Evolutionary conservation across 1,139 yeast genomes (phyloP).

Genomic region (Tardiomyces depauwii): DNA sequence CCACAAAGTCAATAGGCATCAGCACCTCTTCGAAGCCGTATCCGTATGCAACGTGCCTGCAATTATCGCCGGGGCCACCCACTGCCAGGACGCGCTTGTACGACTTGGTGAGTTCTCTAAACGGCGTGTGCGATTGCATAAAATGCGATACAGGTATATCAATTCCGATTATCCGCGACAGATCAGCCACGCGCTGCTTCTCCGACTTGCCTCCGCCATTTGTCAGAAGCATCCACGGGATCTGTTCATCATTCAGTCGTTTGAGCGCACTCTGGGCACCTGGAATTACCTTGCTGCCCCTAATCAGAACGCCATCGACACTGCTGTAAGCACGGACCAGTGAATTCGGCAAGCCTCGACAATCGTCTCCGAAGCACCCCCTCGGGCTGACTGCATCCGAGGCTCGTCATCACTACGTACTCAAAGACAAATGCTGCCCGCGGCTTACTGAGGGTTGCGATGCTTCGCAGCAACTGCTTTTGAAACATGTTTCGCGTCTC

Average conservation of each 20-base stretch:
- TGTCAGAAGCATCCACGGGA: conserved; percentile 79
- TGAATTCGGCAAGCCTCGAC: no score
- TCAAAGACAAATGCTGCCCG: conserved; percentile 25
- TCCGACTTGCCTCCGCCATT: conserved; percentile 91
- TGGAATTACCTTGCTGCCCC: conserved; percentile 62
- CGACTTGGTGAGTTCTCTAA: conserved; percentile 45
- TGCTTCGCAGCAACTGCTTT: not conserved
- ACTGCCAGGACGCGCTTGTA: conserved; percentile 62
- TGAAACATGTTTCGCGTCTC: not conserved
- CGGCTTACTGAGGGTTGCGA: not conserved
- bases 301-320: conserved; percentile 81
- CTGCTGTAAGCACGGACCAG: no score
- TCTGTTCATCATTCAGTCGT: conserved; percentile 39
- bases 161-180: conserved; percentile 42
- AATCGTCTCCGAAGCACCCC: conserved; percentile 32
- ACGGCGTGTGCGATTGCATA: conserved; percentile 88
- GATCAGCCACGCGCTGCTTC: conserved; percentile 41
- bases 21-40: conserved; percentile 80
- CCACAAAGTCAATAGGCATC: conserved; percentile 63
- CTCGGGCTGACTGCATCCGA: no score
- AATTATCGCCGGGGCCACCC: conserved; percentile 68
- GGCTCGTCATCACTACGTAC: no score
- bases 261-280: conserved; percentile 57
- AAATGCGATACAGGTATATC: conserved; percentile 46
- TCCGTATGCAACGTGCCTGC: conserved; percentile 56